phyloP scores from a whole-genome alignment of 208 protist genomes.

The Phytomonas sp. region DNA sequence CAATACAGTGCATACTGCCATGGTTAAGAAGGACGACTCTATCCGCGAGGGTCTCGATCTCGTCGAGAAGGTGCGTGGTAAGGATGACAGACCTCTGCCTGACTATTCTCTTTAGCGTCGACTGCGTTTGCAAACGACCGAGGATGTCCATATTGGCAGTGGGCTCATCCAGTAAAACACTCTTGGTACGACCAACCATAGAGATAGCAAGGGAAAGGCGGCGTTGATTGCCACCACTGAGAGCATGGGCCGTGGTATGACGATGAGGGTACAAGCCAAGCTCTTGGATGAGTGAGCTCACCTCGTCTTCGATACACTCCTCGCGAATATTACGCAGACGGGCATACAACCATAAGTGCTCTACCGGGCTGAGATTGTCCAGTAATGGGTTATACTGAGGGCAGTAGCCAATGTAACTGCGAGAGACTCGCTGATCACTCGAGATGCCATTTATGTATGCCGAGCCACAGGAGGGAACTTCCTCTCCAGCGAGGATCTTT shows the following conservation, averaged over 20 bases:
- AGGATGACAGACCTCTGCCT: conserved; percentile 53
- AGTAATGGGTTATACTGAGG: conserved; percentile 94
- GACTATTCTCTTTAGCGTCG: conserved; percentile 59
- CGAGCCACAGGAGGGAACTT: conserved; percentile 53
- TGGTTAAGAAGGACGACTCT: conserved; percentile 84
- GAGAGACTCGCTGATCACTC: conserved; percentile 22
- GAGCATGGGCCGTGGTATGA: conserved; percentile 28
- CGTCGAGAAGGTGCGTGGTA: conserved; percentile 88
- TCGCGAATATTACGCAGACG: conserved; percentile 52
- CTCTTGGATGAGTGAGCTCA: conserved; percentile 35
- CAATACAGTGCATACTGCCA: conserved; percentile 85
- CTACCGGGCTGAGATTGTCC: conserved; percentile 77
- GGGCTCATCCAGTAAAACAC: conserved; percentile 85
- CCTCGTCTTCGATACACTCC: conserved; percentile 31
- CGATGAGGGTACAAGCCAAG: conserved; percentile 41
- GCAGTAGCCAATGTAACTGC: conserved; percentile 89
- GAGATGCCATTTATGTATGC: conserved; percentile 57
- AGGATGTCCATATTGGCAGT: conserved; percentile 84
- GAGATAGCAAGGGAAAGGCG: conserved; percentile 83
- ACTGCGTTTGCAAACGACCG: conserved; percentile 68
- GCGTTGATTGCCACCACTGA: conserved; percentile 85
- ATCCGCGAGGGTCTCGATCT: conserved; percentile 75
- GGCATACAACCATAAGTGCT: conserved; percentile 91
- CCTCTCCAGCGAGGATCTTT: conserved; percentile 72
- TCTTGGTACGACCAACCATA: conserved; percentile 74